These are phyloP conservation scores for Aspergillus neotritici DNA, from an alignment of 2,329 filamentous ascomycete genomes.

Conservation along the genomic window DNA sequence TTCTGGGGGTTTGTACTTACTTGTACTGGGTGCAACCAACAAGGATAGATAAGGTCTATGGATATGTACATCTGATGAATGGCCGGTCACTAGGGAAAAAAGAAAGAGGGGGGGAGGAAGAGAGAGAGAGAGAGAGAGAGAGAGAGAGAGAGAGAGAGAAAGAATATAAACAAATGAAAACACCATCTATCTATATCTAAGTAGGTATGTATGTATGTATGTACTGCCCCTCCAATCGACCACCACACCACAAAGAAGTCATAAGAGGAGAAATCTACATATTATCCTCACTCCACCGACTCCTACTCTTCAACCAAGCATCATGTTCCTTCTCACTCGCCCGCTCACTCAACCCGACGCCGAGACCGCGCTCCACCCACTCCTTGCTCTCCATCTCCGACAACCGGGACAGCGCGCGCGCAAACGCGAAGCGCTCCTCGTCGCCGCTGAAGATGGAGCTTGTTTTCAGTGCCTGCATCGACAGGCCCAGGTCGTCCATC, in stretches of 20 bases:
- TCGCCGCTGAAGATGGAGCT: conserved; percentile 87
- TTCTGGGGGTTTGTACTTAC: no score
- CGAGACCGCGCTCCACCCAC: conserved; percentile 79
- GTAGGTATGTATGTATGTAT: no score
- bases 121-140: no score
- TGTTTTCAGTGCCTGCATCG: conserved; percentile 76
- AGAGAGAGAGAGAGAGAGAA: no score
- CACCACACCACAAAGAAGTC: neutral
- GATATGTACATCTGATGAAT: no score
- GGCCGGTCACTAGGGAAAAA: no score
- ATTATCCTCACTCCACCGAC: conserved; percentile 47
- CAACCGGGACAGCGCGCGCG: conserved; percentile 74
- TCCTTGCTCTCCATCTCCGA: conserved; percentile 90
- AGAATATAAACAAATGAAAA: no score
- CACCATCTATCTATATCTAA: no score
- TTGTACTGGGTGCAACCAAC: no score
- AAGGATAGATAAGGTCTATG: no score
- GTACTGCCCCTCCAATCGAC: no score
- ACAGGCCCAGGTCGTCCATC: conserved; percentile 83
- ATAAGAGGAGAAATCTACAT: conserved; percentile 22
- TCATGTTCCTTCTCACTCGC: conserved; percentile 44
- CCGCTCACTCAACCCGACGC: conserved; percentile 41
- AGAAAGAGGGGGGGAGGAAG: no score
- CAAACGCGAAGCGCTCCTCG: conserved; percentile 95
- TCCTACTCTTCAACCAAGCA: conserved; percentile 45